These are phyloP conservation scores for Trichodelitschia bisporula DNA, from an alignment of 495 filamentous ascomycete species.

Conservation along the genomic window DNA sequence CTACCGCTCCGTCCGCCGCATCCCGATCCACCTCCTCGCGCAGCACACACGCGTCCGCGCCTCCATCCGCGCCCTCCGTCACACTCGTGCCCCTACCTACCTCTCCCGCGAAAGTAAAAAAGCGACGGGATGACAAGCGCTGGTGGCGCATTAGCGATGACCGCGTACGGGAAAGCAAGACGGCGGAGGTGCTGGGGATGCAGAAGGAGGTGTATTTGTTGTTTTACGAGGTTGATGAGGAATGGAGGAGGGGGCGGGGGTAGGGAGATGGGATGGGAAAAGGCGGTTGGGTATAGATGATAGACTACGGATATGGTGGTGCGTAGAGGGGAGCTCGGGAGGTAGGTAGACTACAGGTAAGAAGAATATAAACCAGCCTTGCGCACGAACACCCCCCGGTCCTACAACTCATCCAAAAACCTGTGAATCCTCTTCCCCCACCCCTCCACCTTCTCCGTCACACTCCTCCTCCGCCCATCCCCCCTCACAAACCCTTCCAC, in stretches of 20 bases:
- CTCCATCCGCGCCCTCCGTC: slow-evolving; percentile 6
- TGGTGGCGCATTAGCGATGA: slow-evolving; percentile 99
- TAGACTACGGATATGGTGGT: no score
- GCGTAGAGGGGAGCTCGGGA: no score
- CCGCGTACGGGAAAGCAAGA: slow-evolving; percentile 83
- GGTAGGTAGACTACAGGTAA: no score
- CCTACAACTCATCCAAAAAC: no score
- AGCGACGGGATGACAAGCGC: slow-evolving; percentile 30
- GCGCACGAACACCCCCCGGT: no score
- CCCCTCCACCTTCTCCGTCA: no score
- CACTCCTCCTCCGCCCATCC: no score
- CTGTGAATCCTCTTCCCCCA: no score
- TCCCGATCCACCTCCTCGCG: background rate
- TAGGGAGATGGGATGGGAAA: background rate
- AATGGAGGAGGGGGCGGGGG: background rate
- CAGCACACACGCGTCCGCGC: background rate
- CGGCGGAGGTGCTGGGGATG: slow-evolving; percentile 74
- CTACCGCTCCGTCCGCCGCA: slow-evolving; percentile 3
- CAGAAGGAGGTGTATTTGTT: slow-evolving; percentile 88
- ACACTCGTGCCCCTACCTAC: no score
- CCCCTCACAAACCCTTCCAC: no score
- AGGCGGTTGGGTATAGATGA: background rate
- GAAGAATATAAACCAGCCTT: no score
- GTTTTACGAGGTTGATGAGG: slow-evolving; percentile 65
- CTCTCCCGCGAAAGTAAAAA: slow-evolving; percentile 20